phyloP scores from a whole-genome alignment of 116 monocot species.

The Iris pallida region DNA sequence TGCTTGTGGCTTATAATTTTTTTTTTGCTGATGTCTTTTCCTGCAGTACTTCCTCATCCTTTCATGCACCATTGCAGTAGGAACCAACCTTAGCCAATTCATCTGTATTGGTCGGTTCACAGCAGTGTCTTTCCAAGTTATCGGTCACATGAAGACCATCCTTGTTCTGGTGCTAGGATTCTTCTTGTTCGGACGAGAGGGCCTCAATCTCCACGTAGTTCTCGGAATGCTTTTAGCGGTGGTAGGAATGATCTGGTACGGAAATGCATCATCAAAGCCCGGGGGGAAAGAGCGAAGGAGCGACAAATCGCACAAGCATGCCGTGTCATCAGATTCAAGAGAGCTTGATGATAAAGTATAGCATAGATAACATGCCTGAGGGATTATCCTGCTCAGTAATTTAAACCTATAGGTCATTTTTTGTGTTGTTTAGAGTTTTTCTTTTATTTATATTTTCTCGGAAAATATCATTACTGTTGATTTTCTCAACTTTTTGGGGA shows the following conservation, averaged over 20 bases:
- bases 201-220: constrained; percentile 27
- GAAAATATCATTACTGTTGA: too few species aligned
- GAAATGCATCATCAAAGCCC: constrained; percentile 24
- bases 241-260: constrained; percentile 28
- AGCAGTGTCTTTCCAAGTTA: constrained; percentile 39
- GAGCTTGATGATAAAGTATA: constrained; percentile 11
- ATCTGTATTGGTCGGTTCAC: constrained; percentile 45
- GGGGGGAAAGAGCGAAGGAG: constrained; percentile 25
- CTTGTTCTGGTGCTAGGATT: constrained; percentile 27
- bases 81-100: constrained; percentile 38
- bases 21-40: background rate
- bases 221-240: constrained; percentile 28
- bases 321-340: background rate
- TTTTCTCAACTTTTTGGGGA: too few species aligned
- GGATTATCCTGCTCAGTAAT: too few species aligned
- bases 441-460: too few species aligned
- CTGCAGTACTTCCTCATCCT: constrained; percentile 31
- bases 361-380: background rate
- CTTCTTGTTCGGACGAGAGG: constrained; percentile 27
- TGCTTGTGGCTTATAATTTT: too few species aligned
- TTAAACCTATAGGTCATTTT: too few species aligned
- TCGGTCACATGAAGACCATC: constrained; percentile 47
- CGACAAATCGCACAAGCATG: constrained; percentile 14
- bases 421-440: too few species aligned
- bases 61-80: constrained; percentile 32